A percentile compares a stretch with the other conserved stretches of the same genome.
Conservation (phyloP, 2,329 filamentous ascomycete species). For the Colletotrichum navitas region DNA sequence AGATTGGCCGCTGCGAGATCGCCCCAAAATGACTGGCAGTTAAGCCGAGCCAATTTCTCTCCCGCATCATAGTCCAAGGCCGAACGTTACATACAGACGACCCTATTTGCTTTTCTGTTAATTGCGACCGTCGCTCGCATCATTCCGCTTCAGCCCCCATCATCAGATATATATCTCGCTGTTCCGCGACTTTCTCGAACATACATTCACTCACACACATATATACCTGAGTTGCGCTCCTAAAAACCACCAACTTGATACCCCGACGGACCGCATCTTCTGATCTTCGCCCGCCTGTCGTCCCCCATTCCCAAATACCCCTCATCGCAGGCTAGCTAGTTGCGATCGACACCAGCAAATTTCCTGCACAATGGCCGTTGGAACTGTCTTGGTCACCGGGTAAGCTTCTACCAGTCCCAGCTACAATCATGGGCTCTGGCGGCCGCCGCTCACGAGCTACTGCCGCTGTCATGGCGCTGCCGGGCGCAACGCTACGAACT, state of each 20-base stretch:
- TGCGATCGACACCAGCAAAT: constrained; percentile 34
- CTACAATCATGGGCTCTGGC: too few relatives aligned
- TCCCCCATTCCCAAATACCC: constrained; percentile 13
- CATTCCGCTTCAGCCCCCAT: constrained; percentile 13
- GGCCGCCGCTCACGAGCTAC: constrained; percentile 4
- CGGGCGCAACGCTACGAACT: constrained; percentile 20
- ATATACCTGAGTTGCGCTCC: constrained; percentile 2
- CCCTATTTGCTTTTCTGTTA: constrained; percentile 25
- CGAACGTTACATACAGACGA: constrained; percentile 41
- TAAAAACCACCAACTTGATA: constrained; percentile 40
- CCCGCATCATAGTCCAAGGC: constrained; percentile 27
- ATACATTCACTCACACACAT: neutral
- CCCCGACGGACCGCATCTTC: constrained; percentile 30
- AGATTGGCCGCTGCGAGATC: constrained; percentile 40
- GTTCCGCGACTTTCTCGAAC: constrained; percentile 2
- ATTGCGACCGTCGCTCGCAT: constrained; percentile 38
- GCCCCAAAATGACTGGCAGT: constrained; percentile 16
- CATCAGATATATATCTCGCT: constrained; percentile 32
- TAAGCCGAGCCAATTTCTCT: constrained; percentile 39
- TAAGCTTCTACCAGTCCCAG: constrained; percentile 61
- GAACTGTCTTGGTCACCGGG: constrained; percentile 94
- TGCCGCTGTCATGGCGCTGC: constrained; percentile 16
- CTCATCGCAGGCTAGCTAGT: constrained; percentile 20
- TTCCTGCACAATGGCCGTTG: constrained; percentile 74
- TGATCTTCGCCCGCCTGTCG: neutral